These are phyloP conservation scores for Trichoderma orchidacearum DNA, from an alignment of 495 filamentous ascomycete genomes.

Conservation along the genomic window DNA sequence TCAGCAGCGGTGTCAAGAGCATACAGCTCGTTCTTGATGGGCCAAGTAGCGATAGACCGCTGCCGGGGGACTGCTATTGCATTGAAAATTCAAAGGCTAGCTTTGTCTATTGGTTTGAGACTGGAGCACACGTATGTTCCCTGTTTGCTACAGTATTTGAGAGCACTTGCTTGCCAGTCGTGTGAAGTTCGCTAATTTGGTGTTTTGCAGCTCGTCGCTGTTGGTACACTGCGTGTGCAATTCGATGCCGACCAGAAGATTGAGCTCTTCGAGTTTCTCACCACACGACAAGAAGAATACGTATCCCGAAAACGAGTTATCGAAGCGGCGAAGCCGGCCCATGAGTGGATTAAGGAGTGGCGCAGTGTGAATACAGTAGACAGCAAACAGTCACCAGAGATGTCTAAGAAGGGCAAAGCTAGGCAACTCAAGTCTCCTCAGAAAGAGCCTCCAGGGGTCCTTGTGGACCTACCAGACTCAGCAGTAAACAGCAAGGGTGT, in stretches of 20 bases:
- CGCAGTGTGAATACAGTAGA: slow-evolving; percentile 37
- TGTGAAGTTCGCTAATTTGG: neutral
- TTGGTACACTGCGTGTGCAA: slow-evolving; percentile 45
- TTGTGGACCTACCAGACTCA: slow-evolving; percentile 45
- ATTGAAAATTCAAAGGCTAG: slow-evolving; percentile 49
- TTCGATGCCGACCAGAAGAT: slow-evolving; percentile 59
- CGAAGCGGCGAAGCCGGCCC: slow-evolving; percentile 36
- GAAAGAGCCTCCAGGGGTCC: slow-evolving; percentile 31
- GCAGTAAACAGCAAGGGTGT: slow-evolving; percentile 51
- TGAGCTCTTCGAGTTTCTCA: slow-evolving; percentile 57
- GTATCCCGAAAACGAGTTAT: slow-evolving; percentile 43
- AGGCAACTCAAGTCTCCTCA: slow-evolving; percentile 32
- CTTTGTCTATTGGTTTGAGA: slow-evolving; percentile 61
- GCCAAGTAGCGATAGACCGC: slow-evolving; percentile 37
- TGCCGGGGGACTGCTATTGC: slow-evolving; percentile 47
- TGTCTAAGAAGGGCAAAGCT: slow-evolving; percentile 54
- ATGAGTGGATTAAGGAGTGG: slow-evolving; percentile 44
- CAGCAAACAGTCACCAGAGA: slow-evolving; percentile 56
- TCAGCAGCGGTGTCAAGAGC: slow-evolving; percentile 63
- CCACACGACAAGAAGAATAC: slow-evolving; percentile 52
- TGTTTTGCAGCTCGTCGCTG: slow-evolving; percentile 43
- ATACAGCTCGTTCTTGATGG: slow-evolving; percentile 65
- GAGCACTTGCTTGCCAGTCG: neutral
- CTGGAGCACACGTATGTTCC: slow-evolving; percentile 50
- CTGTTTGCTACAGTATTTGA: too few species aligned